These are phyloP conservation scores for Vaccinium corymbosum DNA, from an alignment of 148 eudicot species.

Conservation along the genomic window DNA sequence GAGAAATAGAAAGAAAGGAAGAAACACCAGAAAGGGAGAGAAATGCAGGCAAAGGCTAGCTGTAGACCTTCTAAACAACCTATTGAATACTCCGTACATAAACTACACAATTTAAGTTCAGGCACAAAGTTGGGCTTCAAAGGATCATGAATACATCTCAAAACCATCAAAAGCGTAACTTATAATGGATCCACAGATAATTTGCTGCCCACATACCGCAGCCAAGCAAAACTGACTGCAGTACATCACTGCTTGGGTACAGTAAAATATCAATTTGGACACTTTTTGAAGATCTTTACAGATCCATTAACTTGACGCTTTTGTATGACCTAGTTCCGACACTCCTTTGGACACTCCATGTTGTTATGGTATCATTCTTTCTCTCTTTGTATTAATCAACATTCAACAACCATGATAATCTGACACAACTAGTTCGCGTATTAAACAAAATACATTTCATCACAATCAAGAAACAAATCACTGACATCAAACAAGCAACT, in stretches of 20 bases:
- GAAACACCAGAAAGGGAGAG: not conserved
- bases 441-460: not conserved
- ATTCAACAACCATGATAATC: not conserved
- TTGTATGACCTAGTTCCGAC: not conserved
- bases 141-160: not conserved
- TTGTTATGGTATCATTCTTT: not conserved
- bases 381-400: not conserved
- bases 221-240: not conserved
- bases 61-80: not conserved
- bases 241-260: not conserved
- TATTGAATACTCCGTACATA: not conserved
- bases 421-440: constrained; percentile 6
- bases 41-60: not conserved
- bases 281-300: not conserved
- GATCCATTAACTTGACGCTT: not conserved
- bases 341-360: not conserved
- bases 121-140: not conserved
- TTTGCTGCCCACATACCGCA: not conserved
- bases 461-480: not conserved
- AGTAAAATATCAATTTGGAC: not conserved
- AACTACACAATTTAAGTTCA: not conserved
- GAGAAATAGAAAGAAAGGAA: not conserved
- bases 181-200: not conserved
- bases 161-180: not conserved
- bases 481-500: not conserved